Evolutionary conservation across 441 rosid genomes (phyloP).

Genomic region (Pelargonium australe): DNA sequence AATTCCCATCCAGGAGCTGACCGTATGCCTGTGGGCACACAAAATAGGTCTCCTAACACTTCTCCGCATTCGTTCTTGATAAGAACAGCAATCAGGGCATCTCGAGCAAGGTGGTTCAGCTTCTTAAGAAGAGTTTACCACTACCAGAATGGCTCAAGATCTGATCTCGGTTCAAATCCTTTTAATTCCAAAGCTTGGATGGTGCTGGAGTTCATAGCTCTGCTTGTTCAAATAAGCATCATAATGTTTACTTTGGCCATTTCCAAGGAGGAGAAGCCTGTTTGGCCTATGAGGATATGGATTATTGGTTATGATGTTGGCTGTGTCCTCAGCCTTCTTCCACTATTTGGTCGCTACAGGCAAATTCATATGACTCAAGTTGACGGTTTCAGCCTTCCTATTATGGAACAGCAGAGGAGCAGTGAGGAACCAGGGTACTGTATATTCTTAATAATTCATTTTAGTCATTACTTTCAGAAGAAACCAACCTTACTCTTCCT

Average conservation of each 20-base stretch:
- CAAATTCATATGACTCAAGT: conserved; percentile 35
- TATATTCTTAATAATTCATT: neutral
- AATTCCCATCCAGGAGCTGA: conserved; percentile 35
- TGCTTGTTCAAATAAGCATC: conserved; percentile 55
- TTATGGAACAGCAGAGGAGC: conserved; percentile 65
- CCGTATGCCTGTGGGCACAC: conserved; percentile 21
- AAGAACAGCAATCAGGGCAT: conserved; percentile 64
- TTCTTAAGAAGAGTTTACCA: conserved; percentile 92
- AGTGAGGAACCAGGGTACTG: conserved; percentile 64
- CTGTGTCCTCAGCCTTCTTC: conserved; percentile 58
- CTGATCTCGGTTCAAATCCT: conserved; percentile 87
- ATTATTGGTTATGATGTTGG: conserved; percentile 78
- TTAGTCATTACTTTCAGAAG: too few species aligned
- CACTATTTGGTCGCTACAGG: conserved; percentile 73
- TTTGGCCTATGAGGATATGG: conserved; percentile 95
- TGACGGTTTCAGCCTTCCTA: conserved; percentile 44
- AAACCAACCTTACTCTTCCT: too few species aligned
- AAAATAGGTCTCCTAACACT: conserved; percentile 41
- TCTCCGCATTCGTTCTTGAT: conserved; percentile 44
- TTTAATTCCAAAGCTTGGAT: conserved; percentile 82
- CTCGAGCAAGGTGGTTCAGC: conserved; percentile 86
- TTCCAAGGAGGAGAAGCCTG: conserved; percentile 62
- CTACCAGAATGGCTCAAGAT: conserved; percentile 86
- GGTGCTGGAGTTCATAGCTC: conserved; percentile 63
- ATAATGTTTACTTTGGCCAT: conserved; percentile 57